Percentiles rank a stretch among this genome's conserved stretches.
Conservation (phyloP, 2,329 filamentous ascomycete species). For the Drechslerella dactyloides region DNA sequence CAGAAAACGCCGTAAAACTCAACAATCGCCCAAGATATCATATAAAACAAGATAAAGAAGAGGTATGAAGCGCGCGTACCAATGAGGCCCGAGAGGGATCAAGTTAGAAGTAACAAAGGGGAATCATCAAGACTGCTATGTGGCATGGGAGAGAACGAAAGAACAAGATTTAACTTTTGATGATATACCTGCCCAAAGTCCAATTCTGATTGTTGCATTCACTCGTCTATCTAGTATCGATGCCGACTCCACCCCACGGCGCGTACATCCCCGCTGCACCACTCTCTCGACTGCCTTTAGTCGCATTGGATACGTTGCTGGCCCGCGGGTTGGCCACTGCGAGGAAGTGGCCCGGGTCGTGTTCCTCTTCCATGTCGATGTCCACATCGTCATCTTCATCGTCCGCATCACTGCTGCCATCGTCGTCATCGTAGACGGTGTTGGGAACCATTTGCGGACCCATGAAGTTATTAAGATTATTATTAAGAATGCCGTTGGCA, state of each 20-base stretch:
- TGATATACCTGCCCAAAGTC: not conserved
- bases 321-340: slow-evolving; percentile 9
- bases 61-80: not conserved
- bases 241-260: slow-evolving; percentile 33
- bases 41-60: not conserved
- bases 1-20: not conserved
- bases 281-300: slow-evolving; percentile 38
- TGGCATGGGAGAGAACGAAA: not conserved
- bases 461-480: slow-evolving; percentile 11
- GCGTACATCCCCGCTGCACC: slow-evolving; percentile 45
- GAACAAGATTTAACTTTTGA: slow-evolving; percentile 25
- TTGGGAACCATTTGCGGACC: slow-evolving; percentile 16
- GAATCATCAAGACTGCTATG: too few species aligned
- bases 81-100: not conserved
- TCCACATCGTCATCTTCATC: slow-evolving; percentile 54
- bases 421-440: slow-evolving; percentile 18
- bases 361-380: slow-evolving; percentile 50
- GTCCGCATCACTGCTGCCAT: slow-evolving; percentile 42
- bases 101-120: not conserved
- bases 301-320: slow-evolving; percentile 38
- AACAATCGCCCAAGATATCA: not conserved
- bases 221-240: slow-evolving; percentile 18
- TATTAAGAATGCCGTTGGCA: slow-evolving; percentile 1
- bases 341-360: slow-evolving; percentile 26
- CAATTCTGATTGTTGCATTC: too few species aligned